phyloP scores from a whole-genome alignment of 441 rosid genomes.

The Adansonia gregorii region DNA sequence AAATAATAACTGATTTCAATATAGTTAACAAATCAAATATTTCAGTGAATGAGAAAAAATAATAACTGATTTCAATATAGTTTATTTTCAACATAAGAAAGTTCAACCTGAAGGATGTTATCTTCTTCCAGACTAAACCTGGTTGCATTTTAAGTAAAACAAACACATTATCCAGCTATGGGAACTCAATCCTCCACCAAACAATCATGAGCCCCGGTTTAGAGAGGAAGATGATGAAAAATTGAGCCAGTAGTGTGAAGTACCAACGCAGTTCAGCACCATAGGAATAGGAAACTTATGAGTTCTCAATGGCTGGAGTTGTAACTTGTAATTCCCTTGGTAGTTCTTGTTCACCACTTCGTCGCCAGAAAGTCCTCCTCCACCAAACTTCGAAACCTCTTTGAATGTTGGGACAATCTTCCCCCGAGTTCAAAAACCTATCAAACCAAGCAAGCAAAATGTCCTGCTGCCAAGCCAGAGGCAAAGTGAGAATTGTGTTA shows the following conservation, averaged over 20 bases:
- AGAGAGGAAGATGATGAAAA: neutral
- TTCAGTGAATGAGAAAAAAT: no score
- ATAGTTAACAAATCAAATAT: no score
- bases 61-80: no score
- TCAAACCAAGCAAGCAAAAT: constrained; percentile 75
- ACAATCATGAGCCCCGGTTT: neutral
- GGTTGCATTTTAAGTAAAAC: no score
- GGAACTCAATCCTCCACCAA: neutral
- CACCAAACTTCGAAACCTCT: constrained; percentile 13
- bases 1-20: no score
- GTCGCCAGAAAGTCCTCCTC: constrained; percentile 9
- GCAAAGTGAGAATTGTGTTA: constrained; percentile 13
- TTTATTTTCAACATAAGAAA: neutral
- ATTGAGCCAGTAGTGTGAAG: neutral
- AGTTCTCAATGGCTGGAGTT: constrained; percentile 1
- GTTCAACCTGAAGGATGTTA: no score
- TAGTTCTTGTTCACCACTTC: neutral
- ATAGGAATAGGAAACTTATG: neutral
- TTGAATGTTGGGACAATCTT: constrained; percentile 14
- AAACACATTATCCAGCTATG: neutral
- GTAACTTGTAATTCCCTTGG: neutral
- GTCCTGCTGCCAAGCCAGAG: constrained; percentile 6
- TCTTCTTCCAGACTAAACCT: neutral
- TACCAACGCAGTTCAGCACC: no score
- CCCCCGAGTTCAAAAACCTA: neutral